Conservation (phyloP, 2,329 filamentous ascomycete species). For the Setomelanomma holmii region DNA sequence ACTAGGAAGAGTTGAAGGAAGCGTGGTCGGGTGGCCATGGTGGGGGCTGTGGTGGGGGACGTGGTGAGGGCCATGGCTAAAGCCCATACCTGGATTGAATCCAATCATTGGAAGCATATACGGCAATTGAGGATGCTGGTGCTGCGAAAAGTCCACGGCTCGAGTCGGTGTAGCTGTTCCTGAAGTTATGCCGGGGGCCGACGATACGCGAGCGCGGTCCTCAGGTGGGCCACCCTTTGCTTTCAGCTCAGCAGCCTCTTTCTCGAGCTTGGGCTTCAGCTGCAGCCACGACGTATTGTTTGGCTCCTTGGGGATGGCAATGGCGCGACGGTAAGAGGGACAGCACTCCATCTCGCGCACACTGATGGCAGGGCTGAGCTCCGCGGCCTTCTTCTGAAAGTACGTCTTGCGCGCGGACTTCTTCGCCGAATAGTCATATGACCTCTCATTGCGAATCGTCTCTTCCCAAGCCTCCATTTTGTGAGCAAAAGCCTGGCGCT, state of each 20-base stretch:
- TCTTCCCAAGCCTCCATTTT: conserved; percentile 50
- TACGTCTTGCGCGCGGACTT: conserved; percentile 44
- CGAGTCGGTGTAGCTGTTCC: conserved; percentile 27
- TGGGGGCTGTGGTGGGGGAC: not conserved
- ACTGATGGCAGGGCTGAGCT: conserved; percentile 47
- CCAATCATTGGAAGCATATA: conserved; percentile 14
- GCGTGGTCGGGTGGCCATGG: not conserved
- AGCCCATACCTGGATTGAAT: conserved; percentile 2
- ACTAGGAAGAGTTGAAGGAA: too few relatives aligned
- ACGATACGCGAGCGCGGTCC: conserved; percentile 16
- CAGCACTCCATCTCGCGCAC: conserved; percentile 46
- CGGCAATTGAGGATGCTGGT: conserved; percentile 4
- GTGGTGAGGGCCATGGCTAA: not conserved
- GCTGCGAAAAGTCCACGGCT: conserved; percentile 11
- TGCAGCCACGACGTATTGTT: conserved; percentile 46
- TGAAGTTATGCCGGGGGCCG: conserved; percentile 11
- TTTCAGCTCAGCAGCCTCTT: conserved; percentile 36
- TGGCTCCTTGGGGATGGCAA: conserved; percentile 49
- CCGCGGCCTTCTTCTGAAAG: conserved; percentile 47
- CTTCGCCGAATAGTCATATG: conserved; percentile 39
- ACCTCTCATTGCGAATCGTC: conserved; percentile 34
- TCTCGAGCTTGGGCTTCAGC: conserved; percentile 46
- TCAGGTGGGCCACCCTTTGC: conserved; percentile 12
- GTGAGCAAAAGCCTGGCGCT: conserved; percentile 41
- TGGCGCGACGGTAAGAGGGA: conserved; percentile 47